phyloP scores from a whole-genome alignment of 148 eudicot genomes.

The Tetragonia tetragonoides region DNA sequence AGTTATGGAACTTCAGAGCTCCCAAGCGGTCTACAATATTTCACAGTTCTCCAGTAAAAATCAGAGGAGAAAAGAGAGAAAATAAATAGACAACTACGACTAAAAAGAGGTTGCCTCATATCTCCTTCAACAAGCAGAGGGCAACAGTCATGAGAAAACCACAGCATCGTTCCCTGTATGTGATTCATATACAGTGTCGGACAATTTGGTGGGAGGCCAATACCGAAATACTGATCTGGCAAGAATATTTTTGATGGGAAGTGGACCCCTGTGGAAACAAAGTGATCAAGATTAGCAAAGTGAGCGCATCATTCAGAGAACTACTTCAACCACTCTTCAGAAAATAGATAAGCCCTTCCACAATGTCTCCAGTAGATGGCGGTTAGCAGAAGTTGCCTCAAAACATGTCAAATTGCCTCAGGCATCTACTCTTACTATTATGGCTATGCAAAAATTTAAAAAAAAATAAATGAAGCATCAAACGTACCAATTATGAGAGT shows the following conservation, averaged over 20 bases:
- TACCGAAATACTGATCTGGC: constrained; percentile 64
- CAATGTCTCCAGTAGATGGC: background rate
- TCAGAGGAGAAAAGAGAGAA: background rate
- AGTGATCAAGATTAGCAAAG: background rate
- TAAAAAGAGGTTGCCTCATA: background rate
- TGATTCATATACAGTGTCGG: constrained; percentile 37
- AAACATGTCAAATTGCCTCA: background rate
- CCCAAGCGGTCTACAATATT: constrained; percentile 21
- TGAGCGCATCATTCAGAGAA: background rate
- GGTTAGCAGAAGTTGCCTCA: background rate
- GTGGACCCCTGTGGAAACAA: constrained; percentile 59
- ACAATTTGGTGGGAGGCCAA: constrained; percentile 66
- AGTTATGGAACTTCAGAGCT: background rate
- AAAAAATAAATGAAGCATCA: background rate
- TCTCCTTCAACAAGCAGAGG: background rate
- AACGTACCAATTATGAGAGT: constrained; percentile 82
- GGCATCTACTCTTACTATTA: too few relatives aligned
- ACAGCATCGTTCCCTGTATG: background rate
- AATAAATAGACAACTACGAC: background rate
- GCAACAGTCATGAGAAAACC: constrained; percentile 25
- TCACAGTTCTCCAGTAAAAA: constrained; percentile 6
- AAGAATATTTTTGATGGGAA: constrained; percentile 56
- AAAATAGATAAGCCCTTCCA: background rate
- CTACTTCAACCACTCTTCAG: background rate
- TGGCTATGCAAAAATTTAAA: too few relatives aligned